These are phyloP conservation scores for Cryptococcus sp. DNA, from an alignment of 1,284 basidiomycete species.

Conservation along the genomic window DNA sequence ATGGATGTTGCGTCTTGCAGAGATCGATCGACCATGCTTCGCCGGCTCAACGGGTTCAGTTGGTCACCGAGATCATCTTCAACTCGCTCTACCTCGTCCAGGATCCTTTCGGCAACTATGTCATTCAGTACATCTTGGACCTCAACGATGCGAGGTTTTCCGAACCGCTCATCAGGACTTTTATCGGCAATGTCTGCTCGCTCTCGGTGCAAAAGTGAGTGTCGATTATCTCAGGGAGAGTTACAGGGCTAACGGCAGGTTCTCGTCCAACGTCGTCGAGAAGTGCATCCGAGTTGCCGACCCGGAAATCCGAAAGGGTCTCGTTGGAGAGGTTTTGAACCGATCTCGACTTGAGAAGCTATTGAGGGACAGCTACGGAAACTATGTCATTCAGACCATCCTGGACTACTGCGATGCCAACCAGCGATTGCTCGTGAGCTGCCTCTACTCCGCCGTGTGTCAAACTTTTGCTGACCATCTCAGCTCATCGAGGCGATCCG, in stretches of 20 bases:
- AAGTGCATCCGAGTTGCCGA: slow-evolving; percentile 97
- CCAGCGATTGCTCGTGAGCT: slow-evolving; percentile 61
- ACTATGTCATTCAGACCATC: slow-evolving; percentile 92
- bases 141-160: slow-evolving; percentile 97
- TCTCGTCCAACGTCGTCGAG: slow-evolving; percentile 37
- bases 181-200: slow-evolving; percentile 94
- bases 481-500: slow-evolving; percentile 87
- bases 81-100: slow-evolving; percentile 96
- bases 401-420: slow-evolving; percentile 87
- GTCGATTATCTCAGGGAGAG: slow-evolving; percentile 69
- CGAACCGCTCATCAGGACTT: slow-evolving; percentile 95
- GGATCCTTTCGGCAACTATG: slow-evolving; percentile 74
- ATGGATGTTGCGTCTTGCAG: slow-evolving; percentile 98
- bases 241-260: slow-evolving; percentile 16
- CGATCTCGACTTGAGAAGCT: slow-evolving; percentile 92
- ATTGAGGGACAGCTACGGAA: slow-evolving; percentile 86
- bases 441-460: background rate
- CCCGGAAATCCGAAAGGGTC: slow-evolving; percentile 83
- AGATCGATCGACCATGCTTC: slow-evolving; percentile 97
- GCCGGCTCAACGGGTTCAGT: slow-evolving; percentile 79
- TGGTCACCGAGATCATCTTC: slow-evolving; percentile 98
- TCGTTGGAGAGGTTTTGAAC: slow-evolving; percentile 94
- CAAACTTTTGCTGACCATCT: background rate
- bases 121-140: slow-evolving; percentile 83
- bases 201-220: slow-evolving; percentile 98